Conservation (phyloP, 2,329 filamentous ascomycete genomes). For the Hymenoscyphus scutula region DNA sequence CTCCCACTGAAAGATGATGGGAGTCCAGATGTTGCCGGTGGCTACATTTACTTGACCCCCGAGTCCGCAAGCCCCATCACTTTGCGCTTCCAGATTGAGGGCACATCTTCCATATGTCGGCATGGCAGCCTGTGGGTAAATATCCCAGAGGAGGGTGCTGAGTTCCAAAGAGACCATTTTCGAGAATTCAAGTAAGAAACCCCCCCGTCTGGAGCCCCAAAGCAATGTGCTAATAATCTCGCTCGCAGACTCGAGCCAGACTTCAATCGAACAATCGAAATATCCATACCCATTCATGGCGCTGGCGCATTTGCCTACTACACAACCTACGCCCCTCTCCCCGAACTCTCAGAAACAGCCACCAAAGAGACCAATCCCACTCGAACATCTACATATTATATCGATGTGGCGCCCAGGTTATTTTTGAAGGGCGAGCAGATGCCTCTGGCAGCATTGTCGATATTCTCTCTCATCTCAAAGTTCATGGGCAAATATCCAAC, state of each 20-base stretch:
- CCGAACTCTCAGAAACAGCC: constrained; percentile 58
- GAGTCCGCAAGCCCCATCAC: constrained; percentile 70
- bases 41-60: constrained; percentile 89
- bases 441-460: constrained; percentile 80
- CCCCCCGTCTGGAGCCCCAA: constrained; percentile 8
- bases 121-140: constrained; percentile 97
- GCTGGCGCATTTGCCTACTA: constrained; percentile 94
- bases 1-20: constrained; percentile 91
- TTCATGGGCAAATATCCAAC: constrained; percentile 92
- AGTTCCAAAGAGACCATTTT: constrained; percentile 77
- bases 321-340: constrained; percentile 85
- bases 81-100: constrained; percentile 87
- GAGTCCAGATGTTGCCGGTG: constrained; percentile 81
- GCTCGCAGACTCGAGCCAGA: constrained; percentile 72
- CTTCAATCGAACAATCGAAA: constrained; percentile 88
- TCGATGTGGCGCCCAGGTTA: constrained; percentile 85
- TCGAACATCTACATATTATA: constrained; percentile 78
- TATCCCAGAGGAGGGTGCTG: constrained; percentile 72
- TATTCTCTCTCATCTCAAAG: constrained; percentile 95
- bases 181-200: constrained; percentile 83
- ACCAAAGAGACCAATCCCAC: constrained; percentile 53
- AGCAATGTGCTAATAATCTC: constrained; percentile 17
- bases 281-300: constrained; percentile 79
- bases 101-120: constrained; percentile 91
- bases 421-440: constrained; percentile 70